These are phyloP conservation scores for Colletotrichum acutatum DNA, from an alignment of 2,329 filamentous ascomycete genomes.

Conservation along the genomic window DNA sequence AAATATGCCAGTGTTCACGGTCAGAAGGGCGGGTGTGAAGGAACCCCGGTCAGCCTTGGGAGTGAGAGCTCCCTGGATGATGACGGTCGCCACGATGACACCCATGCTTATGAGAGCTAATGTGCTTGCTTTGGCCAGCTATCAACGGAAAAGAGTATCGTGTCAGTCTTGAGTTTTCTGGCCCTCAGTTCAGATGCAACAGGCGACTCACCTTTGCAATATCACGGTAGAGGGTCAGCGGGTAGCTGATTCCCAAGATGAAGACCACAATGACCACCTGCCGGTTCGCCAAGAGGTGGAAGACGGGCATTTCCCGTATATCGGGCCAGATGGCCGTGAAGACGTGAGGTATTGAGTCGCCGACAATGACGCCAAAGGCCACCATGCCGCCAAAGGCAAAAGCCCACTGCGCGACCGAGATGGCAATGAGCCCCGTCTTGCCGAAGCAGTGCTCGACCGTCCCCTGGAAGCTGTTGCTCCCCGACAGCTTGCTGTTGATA, in stretches of 20 bases:
- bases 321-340: conserved; percentile 84
- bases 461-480: conserved; percentile 92
- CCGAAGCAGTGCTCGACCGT: conserved; percentile 98
- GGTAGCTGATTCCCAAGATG: conserved; percentile 86
- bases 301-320: conserved; percentile 75
- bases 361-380: conserved; percentile 96
- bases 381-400: conserved; percentile 99
- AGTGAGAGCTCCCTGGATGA: conserved; percentile 83
- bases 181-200: rapidly evolving
- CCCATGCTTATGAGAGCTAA: conserved; percentile 93
- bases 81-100: conserved; percentile 87
- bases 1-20: conserved; percentile 89
- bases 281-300: conserved; percentile 85
- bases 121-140: conserved; percentile 96
- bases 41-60: conserved; percentile 78
- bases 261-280: conserved; percentile 89
- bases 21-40: conserved; percentile 75
- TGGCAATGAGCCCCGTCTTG: conserved; percentile 85
- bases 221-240: conserved; percentile 92
- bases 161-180: conserved; percentile 10
- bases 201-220: conserved; percentile 83
- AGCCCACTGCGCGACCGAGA: conserved; percentile 91
- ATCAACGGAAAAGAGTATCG: conserved; percentile 28
- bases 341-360: conserved; percentile 95
- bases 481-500: conserved; percentile 96